Evolutionary conservation across 2,329 filamentous ascomycete genomes (phyloP), one percentile per base, ranked within the genome.

Genomic region (Aspergillus sp.): DNA sequence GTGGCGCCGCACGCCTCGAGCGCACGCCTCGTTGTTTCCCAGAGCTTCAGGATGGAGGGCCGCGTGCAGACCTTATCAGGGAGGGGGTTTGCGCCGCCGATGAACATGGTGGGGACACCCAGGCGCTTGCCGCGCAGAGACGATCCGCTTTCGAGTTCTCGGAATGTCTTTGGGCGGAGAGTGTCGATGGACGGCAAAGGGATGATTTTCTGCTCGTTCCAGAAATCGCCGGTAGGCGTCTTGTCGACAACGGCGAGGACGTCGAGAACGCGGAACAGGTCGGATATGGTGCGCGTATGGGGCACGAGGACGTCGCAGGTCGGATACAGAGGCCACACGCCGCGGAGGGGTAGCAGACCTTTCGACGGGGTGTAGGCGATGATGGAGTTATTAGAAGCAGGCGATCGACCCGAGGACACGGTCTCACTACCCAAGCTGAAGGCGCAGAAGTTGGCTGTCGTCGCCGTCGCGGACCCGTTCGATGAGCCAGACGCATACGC

Each of bases 401-500:
- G 82, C 2, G 78, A 78, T 2, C 82, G 71, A 0, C 82, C 82
- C 0, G 79, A 82, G 0, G 78, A 80, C 0, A 84, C 78, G 0
- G 81, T 82, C 61, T 85, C 82, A 2, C 72, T 75, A 0, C 76
- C 82, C 49, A 84, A 68, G 0, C 78, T 80, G 53, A 84, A 83
- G 0, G 72, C 73, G 6, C 75, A 79, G 45, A 84, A 76, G 22
- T 72, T 78, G 0, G 80, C 69, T 2, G 80, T 71, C 0, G 78
- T 78, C 0, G 81, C 75, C 0, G 76, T 77, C 0, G 73, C 82
- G 1, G 77, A 78, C 1, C 82, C 82, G 54, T 83, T 82, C 0
- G 81, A 84, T 0, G 81, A 84, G 0, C 82, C 82, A 0, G 81
- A 83, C 0, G 76, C 79, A 60, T 78, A 83, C 0, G 80, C 81